phyloP scores from a whole-genome alignment of 2,329 filamentous ascomycete genomes.

The Paraconiothyrium brasiliense region DNA sequence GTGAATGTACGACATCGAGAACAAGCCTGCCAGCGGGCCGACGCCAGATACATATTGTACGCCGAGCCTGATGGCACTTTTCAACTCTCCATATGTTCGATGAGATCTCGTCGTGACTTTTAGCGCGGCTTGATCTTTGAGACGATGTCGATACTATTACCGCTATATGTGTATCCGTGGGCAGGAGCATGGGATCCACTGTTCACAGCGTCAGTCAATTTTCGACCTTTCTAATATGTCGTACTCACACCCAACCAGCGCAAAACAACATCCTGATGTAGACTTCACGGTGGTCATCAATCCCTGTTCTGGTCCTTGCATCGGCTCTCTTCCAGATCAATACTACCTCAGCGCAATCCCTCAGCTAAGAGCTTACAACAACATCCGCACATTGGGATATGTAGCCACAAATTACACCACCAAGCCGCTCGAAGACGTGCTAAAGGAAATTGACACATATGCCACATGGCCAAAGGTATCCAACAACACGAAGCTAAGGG shows the following conservation, averaged over 20 bases:
- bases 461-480: constrained; percentile 54
- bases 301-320: constrained; percentile 52
- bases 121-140: neutral
- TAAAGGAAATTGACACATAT: constrained; percentile 59
- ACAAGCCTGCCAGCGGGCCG: constrained; percentile 2
- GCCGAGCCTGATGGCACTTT: neutral
- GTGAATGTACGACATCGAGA: constrained; percentile 4
- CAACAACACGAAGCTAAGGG: constrained; percentile 51
- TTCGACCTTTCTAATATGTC: neutral
- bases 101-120: neutral
- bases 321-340: constrained; percentile 37
- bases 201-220: constrained; percentile 52
- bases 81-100: neutral
- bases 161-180: constrained; percentile 62
- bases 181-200: constrained; percentile 60
- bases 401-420: constrained; percentile 61
- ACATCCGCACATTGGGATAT: constrained; percentile 62
- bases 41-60: constrained; percentile 10
- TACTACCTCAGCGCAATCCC: constrained; percentile 52
- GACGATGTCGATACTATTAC: constrained; percentile 55
- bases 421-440: constrained; percentile 35
- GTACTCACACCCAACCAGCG: constrained; percentile 25
- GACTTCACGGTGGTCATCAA: constrained; percentile 65
- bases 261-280: constrained; percentile 48
- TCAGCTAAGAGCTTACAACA: constrained; percentile 53